Conservation (phyloP, 2,329 filamentous ascomycete genomes). For the Apiospora marii region DNA sequence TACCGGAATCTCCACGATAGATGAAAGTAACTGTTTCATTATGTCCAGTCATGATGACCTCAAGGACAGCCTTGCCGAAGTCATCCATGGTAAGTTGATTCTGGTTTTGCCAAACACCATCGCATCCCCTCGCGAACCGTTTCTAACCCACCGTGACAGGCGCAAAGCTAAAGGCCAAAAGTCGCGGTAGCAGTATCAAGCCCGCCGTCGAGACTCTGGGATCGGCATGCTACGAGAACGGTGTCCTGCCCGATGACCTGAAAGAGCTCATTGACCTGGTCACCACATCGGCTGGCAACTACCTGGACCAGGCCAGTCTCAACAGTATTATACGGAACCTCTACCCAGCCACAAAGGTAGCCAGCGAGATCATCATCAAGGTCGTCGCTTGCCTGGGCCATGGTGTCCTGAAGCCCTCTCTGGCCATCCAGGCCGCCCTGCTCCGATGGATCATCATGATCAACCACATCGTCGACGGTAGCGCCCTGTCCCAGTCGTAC, state of each 20-base stretch:
- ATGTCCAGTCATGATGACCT: slow-evolving; percentile 21
- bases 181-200: slow-evolving; percentile 69
- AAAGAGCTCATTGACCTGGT: slow-evolving; percentile 71
- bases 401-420: slow-evolving; percentile 76
- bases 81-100: slow-evolving; percentile 6
- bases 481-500: slow-evolving; percentile 73
- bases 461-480: slow-evolving; percentile 73
- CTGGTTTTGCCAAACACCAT: background rate
- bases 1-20: background rate
- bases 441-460: slow-evolving; percentile 82
- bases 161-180: slow-evolving; percentile 69
- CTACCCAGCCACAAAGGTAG: slow-evolving; percentile 75
- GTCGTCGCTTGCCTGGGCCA: slow-evolving; percentile 79
- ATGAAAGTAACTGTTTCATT: background rate
- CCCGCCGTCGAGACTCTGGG: slow-evolving; percentile 69
- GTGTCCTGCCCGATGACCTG: slow-evolving; percentile 68
- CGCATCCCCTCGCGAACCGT: no score
- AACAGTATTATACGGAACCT: slow-evolving; percentile 75
- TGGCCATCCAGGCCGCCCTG: slow-evolving; percentile 73
- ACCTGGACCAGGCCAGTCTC: slow-evolving; percentile 79
- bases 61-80: slow-evolving; percentile 15
- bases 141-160: slow-evolving; percentile 48
- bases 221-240: slow-evolving; percentile 70
- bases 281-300: slow-evolving; percentile 61
- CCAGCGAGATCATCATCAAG: slow-evolving; percentile 66